Conservation (phyloP, 2,329 filamentous ascomycete species). For the Orbilia blumenaviensis region DNA sequence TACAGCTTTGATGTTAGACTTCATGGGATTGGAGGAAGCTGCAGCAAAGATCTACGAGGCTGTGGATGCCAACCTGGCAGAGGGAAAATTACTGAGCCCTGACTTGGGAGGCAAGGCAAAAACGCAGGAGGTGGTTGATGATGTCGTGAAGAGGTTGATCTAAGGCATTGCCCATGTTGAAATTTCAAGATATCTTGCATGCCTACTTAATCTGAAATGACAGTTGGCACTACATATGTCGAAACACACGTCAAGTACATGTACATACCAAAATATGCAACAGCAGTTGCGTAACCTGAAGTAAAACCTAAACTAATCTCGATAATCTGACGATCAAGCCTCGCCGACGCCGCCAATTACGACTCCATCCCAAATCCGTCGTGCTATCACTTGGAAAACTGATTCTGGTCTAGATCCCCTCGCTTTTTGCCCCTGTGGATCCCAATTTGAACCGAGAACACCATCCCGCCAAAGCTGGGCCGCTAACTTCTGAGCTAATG, state of each 20-base stretch:
- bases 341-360: conserved; percentile 20
- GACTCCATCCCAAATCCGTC: background rate
- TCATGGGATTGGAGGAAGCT: conserved; percentile 84
- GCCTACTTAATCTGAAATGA: background rate
- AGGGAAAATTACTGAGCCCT: conserved; percentile 82
- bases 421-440: conserved; percentile 31
- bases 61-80: conserved; percentile 87
- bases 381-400: background rate
- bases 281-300: conserved; percentile 9
- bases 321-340: conserved; percentile 5
- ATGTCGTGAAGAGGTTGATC: conserved; percentile 79
- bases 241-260: background rate
- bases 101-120: conserved; percentile 88
- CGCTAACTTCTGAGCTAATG: background rate
- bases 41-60: conserved; percentile 90
- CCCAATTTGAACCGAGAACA: conserved; percentile 18
- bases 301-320: conserved; percentile 9
- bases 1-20: conserved; percentile 94
- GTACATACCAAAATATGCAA: conserved; percentile 12
- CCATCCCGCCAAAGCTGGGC: background rate
- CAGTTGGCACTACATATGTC: conserved; percentile 18
- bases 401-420: conserved; percentile 4
- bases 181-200: conserved; percentile 2
- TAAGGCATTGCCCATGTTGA: conserved; percentile 8
- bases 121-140: conserved; percentile 85